Percentiles rank a stretch among this genome's conserved stretches.
phyloP scores from a whole-genome alignment of 2,329 filamentous ascomycete species.

The Cytospora schulzeri region DNA sequence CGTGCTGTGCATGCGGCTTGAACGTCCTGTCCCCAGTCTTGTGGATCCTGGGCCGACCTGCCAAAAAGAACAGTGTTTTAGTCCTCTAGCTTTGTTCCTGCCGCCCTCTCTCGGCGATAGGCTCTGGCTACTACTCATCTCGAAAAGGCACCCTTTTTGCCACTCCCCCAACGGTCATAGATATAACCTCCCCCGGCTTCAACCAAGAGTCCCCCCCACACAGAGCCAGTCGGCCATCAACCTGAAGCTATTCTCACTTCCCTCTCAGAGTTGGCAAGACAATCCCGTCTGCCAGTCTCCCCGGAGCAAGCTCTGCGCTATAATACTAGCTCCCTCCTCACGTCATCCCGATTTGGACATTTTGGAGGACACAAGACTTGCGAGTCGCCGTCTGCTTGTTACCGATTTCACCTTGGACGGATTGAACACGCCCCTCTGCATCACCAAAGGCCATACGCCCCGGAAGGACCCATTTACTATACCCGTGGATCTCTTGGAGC shows the following conservation, averaged over 20 bases:
- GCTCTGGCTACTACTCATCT: conserved; percentile 20
- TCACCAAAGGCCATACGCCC: conserved; percentile 22
- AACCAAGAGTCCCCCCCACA: not conserved
- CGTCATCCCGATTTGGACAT: conserved; percentile 18
- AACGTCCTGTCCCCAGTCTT: conserved; percentile 23
- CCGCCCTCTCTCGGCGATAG: conserved; percentile 26
- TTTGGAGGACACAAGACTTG: conserved; percentile 17
- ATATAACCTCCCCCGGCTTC: conserved; percentile 26
- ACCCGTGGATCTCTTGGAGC: conserved; percentile 25
- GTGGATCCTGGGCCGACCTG: conserved; percentile 27
- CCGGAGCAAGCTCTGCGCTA: conserved; percentile 22
- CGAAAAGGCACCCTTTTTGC: conserved; percentile 22
- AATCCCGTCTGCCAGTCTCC: conserved; percentile 19
- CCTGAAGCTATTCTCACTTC: conserved; percentile 22
- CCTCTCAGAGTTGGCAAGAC: conserved; percentile 21
- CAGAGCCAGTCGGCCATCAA: conserved; percentile 4
- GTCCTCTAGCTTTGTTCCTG: conserved; percentile 23
- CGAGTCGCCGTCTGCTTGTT: conserved; percentile 24
- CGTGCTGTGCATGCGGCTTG: conserved; percentile 23
- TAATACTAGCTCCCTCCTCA: conserved; percentile 22
- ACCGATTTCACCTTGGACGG: conserved; percentile 19
- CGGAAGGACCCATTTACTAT: conserved; percentile 25
- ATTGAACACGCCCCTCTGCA: conserved; percentile 24
- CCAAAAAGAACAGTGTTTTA: conserved; percentile 22
- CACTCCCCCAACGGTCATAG: conserved; percentile 20